These are phyloP conservation scores for Dysphania ambrosioides DNA, from an alignment of 148 eudicot genomes.

Conservation along the genomic window DNA sequence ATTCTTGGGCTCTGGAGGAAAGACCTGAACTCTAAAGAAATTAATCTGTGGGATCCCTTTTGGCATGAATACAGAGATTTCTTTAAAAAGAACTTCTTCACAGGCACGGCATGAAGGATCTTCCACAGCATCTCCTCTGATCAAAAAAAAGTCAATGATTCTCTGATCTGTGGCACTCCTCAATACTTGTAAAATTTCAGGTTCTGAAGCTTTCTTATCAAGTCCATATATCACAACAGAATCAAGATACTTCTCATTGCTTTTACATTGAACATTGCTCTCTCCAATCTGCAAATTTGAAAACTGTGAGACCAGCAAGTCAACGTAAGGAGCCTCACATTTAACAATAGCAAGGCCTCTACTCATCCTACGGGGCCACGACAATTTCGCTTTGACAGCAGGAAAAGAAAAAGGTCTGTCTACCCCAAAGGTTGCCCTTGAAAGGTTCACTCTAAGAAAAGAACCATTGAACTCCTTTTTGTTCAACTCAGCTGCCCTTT, in stretches of 20 bases:
- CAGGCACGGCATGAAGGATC: conserved; percentile 52
- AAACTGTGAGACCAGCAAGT: conserved; percentile 43
- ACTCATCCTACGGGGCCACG: conserved; percentile 86
- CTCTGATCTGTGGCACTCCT: conserved; percentile 47
- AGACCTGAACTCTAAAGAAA: conserved; percentile 66
- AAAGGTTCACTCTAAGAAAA: conserved; percentile 46
- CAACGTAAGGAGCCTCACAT: conserved; percentile 55
- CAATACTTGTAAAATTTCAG: conserved; percentile 50
- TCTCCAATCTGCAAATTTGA: conserved; percentile 50
- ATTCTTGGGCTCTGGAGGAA: conserved; percentile 57
- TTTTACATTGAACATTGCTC: conserved; percentile 36
- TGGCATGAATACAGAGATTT: conserved; percentile 70
- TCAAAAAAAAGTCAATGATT: conserved; percentile 53
- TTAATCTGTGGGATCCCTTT: conserved; percentile 50
- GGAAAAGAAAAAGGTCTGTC: conserved; percentile 58
- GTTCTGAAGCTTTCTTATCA: conserved; percentile 58
- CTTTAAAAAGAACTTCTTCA: conserved; percentile 69
- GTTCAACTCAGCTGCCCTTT: conserved; percentile 45
- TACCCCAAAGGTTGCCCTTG: conserved; percentile 44
- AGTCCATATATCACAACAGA: conserved; percentile 54
- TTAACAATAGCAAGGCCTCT: conserved; percentile 61
- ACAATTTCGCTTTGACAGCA: conserved; percentile 66
- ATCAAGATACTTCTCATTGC: conserved; percentile 39
- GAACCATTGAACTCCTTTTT: conserved; percentile 42
- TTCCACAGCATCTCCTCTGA: conserved; percentile 59